These are phyloP conservation scores for Globisporangium irregulare DNA, from an alignment of 352 stramenopile genomes.

Conservation along the genomic window DNA sequence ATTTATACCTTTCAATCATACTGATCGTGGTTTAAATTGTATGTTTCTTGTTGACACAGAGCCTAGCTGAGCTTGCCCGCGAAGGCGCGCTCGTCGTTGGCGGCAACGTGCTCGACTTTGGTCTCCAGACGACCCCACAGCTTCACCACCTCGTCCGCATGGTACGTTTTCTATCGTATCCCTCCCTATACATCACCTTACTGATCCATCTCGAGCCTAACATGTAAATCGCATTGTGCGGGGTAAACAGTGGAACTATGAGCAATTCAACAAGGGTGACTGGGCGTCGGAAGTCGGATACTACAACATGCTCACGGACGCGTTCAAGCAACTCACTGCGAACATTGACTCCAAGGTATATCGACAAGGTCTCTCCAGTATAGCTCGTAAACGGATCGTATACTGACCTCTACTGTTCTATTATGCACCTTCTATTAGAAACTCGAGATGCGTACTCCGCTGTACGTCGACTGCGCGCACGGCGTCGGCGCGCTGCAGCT, in stretches of 20 bases:
- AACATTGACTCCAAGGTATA: constrained; percentile 67
- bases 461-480: constrained; percentile 94
- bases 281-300: constrained; percentile 92
- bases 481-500: constrained; percentile 88
- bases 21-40: not conserved
- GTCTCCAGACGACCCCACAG: constrained; percentile 96
- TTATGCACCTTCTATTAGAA: constrained; percentile 27
- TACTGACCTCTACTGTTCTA: not conserved
- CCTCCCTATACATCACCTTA: not conserved
- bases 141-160: constrained; percentile 97
- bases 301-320: constrained; percentile 92
- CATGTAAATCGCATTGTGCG: constrained; percentile 1
- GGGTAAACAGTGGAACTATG: constrained; percentile 72
- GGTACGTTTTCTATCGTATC: constrained; percentile 29
- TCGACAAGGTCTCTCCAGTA: not conserved
- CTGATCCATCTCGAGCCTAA: not conserved
- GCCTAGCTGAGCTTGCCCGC: constrained; percentile 85
- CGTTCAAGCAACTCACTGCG: constrained; percentile 90
- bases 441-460: constrained; percentile 65
- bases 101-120: constrained; percentile 93
- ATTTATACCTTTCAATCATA: not conserved
- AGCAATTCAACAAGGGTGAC: constrained; percentile 87
- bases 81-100: constrained; percentile 87
- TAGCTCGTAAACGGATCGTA: no score
- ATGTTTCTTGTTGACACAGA: constrained; percentile 12